Percentiles rank a stretch among this genome's conserved stretches.
Evolutionary conservation across 2,329 filamentous ascomycete genomes (phyloP).

Genomic region (Fusarium denticulatum): DNA sequence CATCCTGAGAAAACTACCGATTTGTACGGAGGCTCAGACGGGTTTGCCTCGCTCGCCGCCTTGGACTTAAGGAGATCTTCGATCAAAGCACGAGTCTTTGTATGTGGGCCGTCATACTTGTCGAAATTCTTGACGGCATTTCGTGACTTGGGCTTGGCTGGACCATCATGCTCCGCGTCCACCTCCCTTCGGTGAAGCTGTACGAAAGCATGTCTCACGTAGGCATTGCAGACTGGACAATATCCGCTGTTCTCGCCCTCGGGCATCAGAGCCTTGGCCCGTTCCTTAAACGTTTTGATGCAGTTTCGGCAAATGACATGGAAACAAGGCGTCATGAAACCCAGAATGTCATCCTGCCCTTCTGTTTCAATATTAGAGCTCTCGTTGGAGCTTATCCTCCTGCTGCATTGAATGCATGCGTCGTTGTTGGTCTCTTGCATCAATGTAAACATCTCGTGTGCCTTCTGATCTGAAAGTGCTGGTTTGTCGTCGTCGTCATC

Average conservation of each 20-base stretch:
- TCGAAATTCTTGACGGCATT: slow-evolving; percentile 65
- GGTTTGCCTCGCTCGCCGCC: slow-evolving; percentile 67
- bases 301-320: slow-evolving; percentile 85
- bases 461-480: slow-evolving; percentile 73
- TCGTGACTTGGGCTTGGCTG: slow-evolving; percentile 51
- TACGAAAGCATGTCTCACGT: slow-evolving; percentile 72
- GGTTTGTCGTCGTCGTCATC: slow-evolving; percentile 70
- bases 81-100: slow-evolving; percentile 87
- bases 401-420: slow-evolving; percentile 75
- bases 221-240: slow-evolving; percentile 75
- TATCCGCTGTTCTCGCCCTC: slow-evolving; percentile 55
- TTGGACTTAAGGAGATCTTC: slow-evolving; percentile 75
- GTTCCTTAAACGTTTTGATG: slow-evolving; percentile 67
- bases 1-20: slow-evolving; percentile 96
- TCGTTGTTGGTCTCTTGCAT: slow-evolving; percentile 86
- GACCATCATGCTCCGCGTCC: slow-evolving; percentile 65
- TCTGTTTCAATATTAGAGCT: slow-evolving; percentile 68
- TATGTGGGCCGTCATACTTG: slow-evolving; percentile 86
- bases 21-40: slow-evolving; percentile 80
- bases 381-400: slow-evolving; percentile 67
- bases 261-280: slow-evolving; percentile 55
- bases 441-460: slow-evolving; percentile 85
- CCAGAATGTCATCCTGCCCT: slow-evolving; percentile 71
- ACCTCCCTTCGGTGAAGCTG: slow-evolving; percentile 72
- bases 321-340: slow-evolving; percentile 86